These are phyloP conservation scores for Spathaspora arborariae DNA, from an alignment of 805 yeast genomes.

Conservation along the genomic window DNA sequence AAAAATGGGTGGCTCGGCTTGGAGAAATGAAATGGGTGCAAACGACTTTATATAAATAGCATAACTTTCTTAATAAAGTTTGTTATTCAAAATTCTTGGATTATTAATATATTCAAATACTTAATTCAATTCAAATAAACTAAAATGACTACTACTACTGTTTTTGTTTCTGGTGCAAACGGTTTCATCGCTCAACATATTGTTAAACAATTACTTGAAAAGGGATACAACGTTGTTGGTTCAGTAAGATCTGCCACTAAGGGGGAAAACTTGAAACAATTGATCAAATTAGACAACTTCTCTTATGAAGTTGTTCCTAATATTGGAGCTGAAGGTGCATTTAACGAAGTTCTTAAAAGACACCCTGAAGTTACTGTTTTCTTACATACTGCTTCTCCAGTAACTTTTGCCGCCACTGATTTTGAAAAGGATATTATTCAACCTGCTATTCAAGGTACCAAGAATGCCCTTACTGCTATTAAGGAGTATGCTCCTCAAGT, in stretches of 20 bases:
- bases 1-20: too few species aligned
- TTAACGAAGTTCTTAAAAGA: constrained; percentile 17
- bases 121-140: too few species aligned
- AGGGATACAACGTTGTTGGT: constrained; percentile 39
- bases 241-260: constrained; percentile 11
- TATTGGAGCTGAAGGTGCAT: constrained; percentile 16
- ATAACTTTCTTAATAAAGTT: too few species aligned
- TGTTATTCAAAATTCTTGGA: too few species aligned
- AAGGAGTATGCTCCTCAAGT: constrained; percentile 35
- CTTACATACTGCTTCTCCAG: constrained; percentile 26
- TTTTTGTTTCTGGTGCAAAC: constrained; percentile 49
- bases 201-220: constrained; percentile 33
- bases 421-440: constrained; percentile 43
- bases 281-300: constrained; percentile 13
- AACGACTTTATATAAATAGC: too few species aligned
- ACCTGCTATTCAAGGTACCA: constrained; percentile 54
- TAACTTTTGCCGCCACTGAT: constrained; percentile 15
- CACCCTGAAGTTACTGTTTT: constrained; percentile 21
- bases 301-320: constrained; percentile 18
- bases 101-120: too few species aligned
- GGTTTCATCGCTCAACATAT: constrained; percentile 53
- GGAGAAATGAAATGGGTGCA: too few species aligned
- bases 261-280: constrained; percentile 31
- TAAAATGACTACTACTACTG: constrained; percentile 14
- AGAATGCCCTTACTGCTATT: constrained; percentile 44